Evolutionary conservation across 192 early-diverging fungal species (phyloP).

Genomic region (Coemansia interrupta): DNA sequence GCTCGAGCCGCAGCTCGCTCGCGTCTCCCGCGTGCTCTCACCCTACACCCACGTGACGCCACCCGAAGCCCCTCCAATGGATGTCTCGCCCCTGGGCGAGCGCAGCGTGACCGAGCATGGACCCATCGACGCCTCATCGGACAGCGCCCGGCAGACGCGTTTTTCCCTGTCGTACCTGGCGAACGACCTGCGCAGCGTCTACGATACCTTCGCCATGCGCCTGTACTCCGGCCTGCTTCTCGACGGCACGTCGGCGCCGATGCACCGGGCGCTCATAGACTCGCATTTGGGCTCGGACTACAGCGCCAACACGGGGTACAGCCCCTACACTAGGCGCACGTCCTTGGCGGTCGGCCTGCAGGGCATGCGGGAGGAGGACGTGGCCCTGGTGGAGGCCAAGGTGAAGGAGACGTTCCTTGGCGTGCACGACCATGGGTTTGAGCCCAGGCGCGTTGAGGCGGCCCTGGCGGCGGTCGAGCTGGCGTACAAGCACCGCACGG

Average conservation of each 20-base stretch:
- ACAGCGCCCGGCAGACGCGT: conserved; percentile 66
- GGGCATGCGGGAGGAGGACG: conserved; percentile 69
- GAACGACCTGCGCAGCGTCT: conserved; percentile 74
- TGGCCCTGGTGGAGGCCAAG: conserved; percentile 60
- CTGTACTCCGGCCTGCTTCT: conserved; percentile 78
- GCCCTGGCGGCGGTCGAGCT: conserved; percentile 87
- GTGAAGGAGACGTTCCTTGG: conserved; percentile 68
- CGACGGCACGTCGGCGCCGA: conserved; percentile 84
- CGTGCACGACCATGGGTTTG: conserved; percentile 72
- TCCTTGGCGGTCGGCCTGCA: conserved; percentile 86
- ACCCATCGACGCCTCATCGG: conserved; percentile 37
- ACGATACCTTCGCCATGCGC: conserved; percentile 79
- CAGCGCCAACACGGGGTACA: conserved; percentile 87
- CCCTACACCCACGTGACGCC: conserved; percentile 51
- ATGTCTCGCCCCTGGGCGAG: conserved; percentile 51
- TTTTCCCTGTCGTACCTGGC: conserved; percentile 69
- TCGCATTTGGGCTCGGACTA: conserved; percentile 86
- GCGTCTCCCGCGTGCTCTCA: conserved; percentile 63
- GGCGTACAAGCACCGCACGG: conserved; percentile 82
- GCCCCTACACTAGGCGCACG: conserved; percentile 55
- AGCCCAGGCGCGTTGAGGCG: conserved; percentile 71
- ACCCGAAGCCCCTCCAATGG: conserved; percentile 53
- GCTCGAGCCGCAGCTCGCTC: conserved; percentile 68
- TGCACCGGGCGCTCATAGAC: conserved; percentile 92
- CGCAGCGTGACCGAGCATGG: conserved; percentile 47